Percentiles rank a stretch among this genome's conserved stretches.
These are phyloP conservation scores for Thermochaetoides thermophila DNA, from an alignment of 495 filamentous ascomycete species.

Conservation along the genomic window DNA sequence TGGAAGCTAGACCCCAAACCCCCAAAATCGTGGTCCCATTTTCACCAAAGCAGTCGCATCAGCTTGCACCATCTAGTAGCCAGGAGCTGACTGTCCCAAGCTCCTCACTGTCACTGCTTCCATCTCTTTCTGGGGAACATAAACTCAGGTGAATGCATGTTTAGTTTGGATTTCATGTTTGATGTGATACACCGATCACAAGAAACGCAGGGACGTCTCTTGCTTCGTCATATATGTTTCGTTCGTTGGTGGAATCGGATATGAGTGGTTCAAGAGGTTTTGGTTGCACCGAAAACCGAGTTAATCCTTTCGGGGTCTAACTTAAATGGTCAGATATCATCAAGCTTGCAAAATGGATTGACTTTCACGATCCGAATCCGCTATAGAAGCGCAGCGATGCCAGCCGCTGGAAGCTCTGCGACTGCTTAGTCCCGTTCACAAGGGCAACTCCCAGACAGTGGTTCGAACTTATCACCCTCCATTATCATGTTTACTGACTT, in stretches of 20 bases:
- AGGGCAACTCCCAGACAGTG: neutral
- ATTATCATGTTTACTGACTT: neutral
- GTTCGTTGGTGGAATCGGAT: neutral
- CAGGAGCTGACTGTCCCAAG: no score
- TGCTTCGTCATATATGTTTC: no score
- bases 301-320: neutral
- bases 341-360: neutral
- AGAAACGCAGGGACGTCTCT: no score
- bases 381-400: neutral
- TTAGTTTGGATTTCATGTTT: no score
- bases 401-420: neutral
- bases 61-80: no score
- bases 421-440: neutral
- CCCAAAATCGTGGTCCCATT: no score
- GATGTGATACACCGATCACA: no score
- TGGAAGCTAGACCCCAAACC: no score
- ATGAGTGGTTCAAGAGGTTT: slow-evolving; percentile 1
- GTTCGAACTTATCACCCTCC: neutral
- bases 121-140: no score
- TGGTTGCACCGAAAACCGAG: neutral
- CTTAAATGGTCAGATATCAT: neutral
- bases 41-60: no score
- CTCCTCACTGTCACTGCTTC: no score
- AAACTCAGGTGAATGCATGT: no score
- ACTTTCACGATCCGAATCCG: neutral